Evolutionary conservation across 2,329 filamentous ascomycete genomes (phyloP), one percentile per base, ranked within the genome.

Genomic region (Podosphaera aphanis): DNA sequence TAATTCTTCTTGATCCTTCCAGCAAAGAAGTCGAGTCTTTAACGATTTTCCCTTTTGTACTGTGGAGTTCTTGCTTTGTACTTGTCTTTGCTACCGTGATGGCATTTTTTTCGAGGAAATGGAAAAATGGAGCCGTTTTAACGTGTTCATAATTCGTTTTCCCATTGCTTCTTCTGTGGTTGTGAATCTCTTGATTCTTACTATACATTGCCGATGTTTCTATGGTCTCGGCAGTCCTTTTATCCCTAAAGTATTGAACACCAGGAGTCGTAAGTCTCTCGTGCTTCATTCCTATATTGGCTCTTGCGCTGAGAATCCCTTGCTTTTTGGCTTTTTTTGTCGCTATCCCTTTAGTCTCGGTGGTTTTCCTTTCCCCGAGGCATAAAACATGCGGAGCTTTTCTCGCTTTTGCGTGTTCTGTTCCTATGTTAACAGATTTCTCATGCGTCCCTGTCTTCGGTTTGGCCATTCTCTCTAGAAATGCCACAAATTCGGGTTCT

Each of bases 401-500:
- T 20, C 75, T 84, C 43, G 82, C 69, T 56, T 83, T 81, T 31
- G 71, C 68, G 18, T 46, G 47, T 42, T 55, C 61, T 11, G 49
- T 47, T 19, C 51, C 41, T 10, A 43, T 42, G 21, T 52, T 53
- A 6, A 39, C 46, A 19, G 51, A 49, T 8, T 60, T 50, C 44
- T 71, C 70, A 2, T 69, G 56, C 11, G 59, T 54, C n/a, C 73
- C 68, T 44, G 67, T 71, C 4, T 64, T 55, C 1, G 73, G 73
- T 53, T 92, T 84, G 1, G 86, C 92, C 41, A 95, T 70, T 46
- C 74, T 80, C 60, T 92, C 82, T 5, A 98, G 70, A 59, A 95
- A 98, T 21, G 78, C 76, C 66, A 94, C 92, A 55, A 94, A 98
- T 55, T 95, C 90, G 0, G 83, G 77, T 57, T 98, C 90, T 59